Percentiles rank a stretch among this genome's conserved stretches.
phyloP scores from a whole-genome alignment of 2,329 filamentous ascomycete genomes.

The Coniochaeta hoffmannii region DNA sequence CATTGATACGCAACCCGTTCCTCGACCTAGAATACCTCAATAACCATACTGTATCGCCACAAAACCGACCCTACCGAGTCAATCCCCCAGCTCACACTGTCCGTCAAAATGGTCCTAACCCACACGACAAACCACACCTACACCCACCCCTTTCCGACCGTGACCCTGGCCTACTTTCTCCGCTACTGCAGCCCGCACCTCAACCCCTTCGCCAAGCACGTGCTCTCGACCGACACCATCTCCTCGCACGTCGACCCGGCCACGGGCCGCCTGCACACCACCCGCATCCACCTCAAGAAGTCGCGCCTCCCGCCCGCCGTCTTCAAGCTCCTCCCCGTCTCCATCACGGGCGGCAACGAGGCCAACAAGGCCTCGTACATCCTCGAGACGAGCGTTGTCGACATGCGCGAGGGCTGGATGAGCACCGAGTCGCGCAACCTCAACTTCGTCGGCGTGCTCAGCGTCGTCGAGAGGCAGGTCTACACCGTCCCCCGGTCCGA shows the following conservation, averaged over 20 bases:
- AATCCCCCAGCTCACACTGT: neutral
- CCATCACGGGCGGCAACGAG: conserved; percentile 52
- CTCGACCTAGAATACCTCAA: neutral
- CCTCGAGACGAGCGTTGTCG: conserved; percentile 71
- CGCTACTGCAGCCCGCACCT: conserved; percentile 65
- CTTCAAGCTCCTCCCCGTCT: conserved; percentile 66
- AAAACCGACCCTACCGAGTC: neutral
- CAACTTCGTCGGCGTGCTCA: conserved; percentile 74
- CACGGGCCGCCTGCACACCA: conserved; percentile 70
- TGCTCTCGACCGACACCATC: conserved; percentile 78
- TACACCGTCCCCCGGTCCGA: conserved; percentile 42
- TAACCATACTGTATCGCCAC: neutral
- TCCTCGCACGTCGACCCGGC: conserved; percentile 62
- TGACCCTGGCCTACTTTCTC: conserved; percentile 83
- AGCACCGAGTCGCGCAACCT: conserved; percentile 73
- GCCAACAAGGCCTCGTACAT: conserved; percentile 71
- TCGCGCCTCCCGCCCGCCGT: conserved; percentile 69
- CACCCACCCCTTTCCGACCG: conserved; percentile 75
- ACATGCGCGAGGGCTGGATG: conserved; percentile 78
- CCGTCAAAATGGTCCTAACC: conserved; percentile 50
- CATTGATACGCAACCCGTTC: neutral
- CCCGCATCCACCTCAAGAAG: conserved; percentile 75
- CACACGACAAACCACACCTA: conserved; percentile 65
- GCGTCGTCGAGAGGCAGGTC: conserved; percentile 67
- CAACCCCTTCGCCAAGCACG: conserved; percentile 77